phyloP scores from a whole-genome alignment of 441 rosid species.

The Populus hybrid region DNA sequence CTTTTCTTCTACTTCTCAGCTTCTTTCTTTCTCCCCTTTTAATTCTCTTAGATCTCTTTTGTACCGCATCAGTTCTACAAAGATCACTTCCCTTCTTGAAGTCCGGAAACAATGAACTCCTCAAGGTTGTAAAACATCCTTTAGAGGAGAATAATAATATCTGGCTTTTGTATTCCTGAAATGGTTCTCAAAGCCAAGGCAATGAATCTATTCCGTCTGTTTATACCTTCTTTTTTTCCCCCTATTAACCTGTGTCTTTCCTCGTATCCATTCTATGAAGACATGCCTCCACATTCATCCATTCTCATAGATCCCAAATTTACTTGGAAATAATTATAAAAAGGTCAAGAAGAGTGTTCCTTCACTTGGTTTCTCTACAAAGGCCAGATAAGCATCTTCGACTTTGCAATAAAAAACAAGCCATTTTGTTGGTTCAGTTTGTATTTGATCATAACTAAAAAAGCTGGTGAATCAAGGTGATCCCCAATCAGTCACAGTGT shows the following conservation, averaged over 20 bases:
- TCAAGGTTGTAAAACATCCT: conserved; percentile 2
- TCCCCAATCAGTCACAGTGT: background rate
- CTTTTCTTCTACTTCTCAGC: too few relatives aligned
- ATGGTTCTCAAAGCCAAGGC: background rate
- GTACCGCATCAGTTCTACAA: background rate
- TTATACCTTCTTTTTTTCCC: background rate
- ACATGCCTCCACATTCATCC: background rate
- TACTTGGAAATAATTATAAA: background rate
- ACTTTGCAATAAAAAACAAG: background rate
- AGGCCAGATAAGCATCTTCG: background rate
- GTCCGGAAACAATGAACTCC: background rate
- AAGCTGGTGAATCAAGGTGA: background rate
- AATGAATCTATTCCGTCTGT: background rate
- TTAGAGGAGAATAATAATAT: background rate
- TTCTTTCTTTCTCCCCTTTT: background rate
- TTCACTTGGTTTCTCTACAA: background rate
- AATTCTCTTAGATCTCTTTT: background rate
- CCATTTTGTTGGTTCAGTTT: background rate
- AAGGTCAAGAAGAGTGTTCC: background rate
- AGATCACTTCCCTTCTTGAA: background rate
- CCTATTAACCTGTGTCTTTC: background rate
- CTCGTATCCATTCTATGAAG: background rate
- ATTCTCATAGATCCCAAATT: background rate
- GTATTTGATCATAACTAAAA: background rate
- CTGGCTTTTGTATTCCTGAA: background rate